A percentile compares a stretch with the other conserved stretches of the same genome.
Conservation (phyloP, 176 grass and related monocot species). For the Panicum miliaceum region DNA sequence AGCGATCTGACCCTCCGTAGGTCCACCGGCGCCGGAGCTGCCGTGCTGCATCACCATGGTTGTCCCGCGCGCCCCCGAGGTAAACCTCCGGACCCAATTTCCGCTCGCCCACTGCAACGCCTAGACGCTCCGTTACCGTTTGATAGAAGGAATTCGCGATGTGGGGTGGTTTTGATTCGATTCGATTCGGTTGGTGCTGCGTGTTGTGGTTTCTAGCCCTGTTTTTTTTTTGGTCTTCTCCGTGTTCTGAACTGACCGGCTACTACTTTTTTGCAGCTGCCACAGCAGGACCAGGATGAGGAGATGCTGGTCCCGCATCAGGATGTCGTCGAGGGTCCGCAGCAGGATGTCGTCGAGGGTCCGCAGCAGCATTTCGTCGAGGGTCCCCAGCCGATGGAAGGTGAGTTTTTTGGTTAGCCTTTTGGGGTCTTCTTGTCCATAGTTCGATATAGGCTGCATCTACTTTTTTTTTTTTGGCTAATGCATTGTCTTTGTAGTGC, state of each 20-base stretch:
- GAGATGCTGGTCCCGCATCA: constrained; percentile 61
- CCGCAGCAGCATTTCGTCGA: constrained; percentile 51
- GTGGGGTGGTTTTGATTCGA: not conserved
- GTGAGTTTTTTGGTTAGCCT: constrained; percentile 35
- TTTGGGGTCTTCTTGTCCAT: not conserved
- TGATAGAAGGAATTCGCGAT: constrained; percentile 27
- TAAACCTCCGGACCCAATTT: constrained; percentile 5
- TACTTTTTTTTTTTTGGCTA: not conserved
- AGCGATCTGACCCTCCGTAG: constrained; percentile 21
- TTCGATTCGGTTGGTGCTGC: not conserved
- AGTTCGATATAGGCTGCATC: constrained; percentile 4
- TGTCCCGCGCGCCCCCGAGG: constrained; percentile 53
- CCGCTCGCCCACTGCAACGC: not conserved
- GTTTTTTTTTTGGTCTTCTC: not conserved
- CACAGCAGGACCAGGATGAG: constrained; percentile 54
- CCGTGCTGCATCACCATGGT: constrained; percentile 51
- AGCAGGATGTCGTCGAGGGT: constrained; percentile 50
- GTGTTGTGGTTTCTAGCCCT: not conserved
- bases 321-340: no score
- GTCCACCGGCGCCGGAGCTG: not conserved
- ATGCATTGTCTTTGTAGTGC: not conserved
- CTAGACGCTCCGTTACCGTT: not conserved
- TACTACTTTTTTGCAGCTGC: constrained; percentile 32
- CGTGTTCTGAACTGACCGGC: constrained; percentile 36
- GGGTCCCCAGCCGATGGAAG: constrained; percentile 69